phyloP scores from a whole-genome alignment of 2,329 filamentous ascomycete species.

The Alternaria infectoria region DNA sequence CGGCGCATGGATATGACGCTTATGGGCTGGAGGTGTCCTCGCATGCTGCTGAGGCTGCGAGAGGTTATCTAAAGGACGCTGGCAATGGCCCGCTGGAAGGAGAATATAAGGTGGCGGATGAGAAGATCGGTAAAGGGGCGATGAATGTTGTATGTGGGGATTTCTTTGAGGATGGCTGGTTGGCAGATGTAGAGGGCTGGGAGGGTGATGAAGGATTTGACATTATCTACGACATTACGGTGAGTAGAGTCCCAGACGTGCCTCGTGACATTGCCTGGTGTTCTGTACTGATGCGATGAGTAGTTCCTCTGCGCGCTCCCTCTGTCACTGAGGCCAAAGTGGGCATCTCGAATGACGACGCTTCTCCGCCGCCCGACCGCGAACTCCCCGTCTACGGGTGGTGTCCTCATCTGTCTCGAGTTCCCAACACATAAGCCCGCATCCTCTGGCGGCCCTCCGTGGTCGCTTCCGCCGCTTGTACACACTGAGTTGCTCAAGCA shows the following conservation, averaged over 20 bases:
- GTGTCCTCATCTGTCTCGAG: slow-evolving; percentile 71
- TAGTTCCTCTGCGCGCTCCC: slow-evolving; percentile 68
- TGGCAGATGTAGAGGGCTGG: slow-evolving; percentile 45
- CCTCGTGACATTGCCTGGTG: neutral
- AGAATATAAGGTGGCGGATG: slow-evolving; percentile 53
- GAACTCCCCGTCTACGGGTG: slow-evolving; percentile 31
- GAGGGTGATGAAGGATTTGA: slow-evolving; percentile 62
- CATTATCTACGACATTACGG: slow-evolving; percentile 69
- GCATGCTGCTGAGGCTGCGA: slow-evolving; percentile 56
- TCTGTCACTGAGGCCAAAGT: slow-evolving; percentile 60
- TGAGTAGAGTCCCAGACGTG: slow-evolving; percentile 39
- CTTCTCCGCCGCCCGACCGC: slow-evolving; percentile 54
- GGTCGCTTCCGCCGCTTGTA: slow-evolving; percentile 69
- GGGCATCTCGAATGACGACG: slow-evolving; percentile 62
- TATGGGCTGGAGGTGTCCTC: slow-evolving; percentile 74
- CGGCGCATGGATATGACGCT: slow-evolving; percentile 76
- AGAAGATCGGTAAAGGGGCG: slow-evolving; percentile 55
- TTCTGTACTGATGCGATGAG: neutral
- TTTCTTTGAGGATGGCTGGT: slow-evolving; percentile 70
- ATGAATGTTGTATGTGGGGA: slow-evolving; percentile 67
- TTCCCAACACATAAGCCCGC: slow-evolving; percentile 77
- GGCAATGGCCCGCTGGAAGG: slow-evolving; percentile 46
- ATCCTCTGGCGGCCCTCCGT: slow-evolving; percentile 72
- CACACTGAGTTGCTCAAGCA: slow-evolving; percentile 74
- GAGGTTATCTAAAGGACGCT: slow-evolving; percentile 45